Evolutionary conservation across 2,329 filamentous ascomycete genomes (phyloP).

Genomic region (Neoarthrinium moseri): DNA sequence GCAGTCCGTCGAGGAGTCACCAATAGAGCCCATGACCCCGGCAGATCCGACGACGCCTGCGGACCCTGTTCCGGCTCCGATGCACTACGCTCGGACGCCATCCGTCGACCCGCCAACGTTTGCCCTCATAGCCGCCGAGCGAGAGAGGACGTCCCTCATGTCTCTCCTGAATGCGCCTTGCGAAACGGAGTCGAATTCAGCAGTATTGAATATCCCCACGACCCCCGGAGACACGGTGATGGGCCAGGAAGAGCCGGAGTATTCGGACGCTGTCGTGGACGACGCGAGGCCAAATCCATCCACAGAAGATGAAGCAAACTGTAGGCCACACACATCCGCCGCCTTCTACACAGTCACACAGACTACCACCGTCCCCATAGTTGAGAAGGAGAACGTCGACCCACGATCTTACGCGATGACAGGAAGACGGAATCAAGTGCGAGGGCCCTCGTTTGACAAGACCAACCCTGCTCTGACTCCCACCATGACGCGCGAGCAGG

Average conservation of each 20-base stretch:
- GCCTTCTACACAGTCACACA: slow-evolving; percentile 47
- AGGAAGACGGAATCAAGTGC: slow-evolving; percentile 39
- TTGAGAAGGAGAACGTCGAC: slow-evolving; percentile 38
- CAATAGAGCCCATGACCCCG: slow-evolving; percentile 30
- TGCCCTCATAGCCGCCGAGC: slow-evolving; percentile 49
- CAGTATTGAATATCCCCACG: slow-evolving; percentile 39
- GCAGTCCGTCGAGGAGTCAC: slow-evolving; percentile 29
- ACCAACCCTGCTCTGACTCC: slow-evolving; percentile 60
- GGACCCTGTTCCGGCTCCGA: slow-evolving; percentile 15
- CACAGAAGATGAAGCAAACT: not conserved
- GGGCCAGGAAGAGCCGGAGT: too few species aligned
- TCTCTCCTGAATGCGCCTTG: slow-evolving; percentile 60
- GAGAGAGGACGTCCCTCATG: slow-evolving; percentile 57
- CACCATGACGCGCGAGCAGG: slow-evolving; percentile 71
- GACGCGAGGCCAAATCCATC: slow-evolving; percentile 2
- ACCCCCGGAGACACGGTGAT: slow-evolving; percentile 39
- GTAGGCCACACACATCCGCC: slow-evolving; percentile 42
- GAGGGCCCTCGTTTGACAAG: slow-evolving; percentile 47
- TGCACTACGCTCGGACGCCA: slow-evolving; percentile 55
- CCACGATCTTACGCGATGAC: slow-evolving; percentile 44
- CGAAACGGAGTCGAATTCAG: slow-evolving; percentile 32
- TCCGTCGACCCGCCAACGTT: slow-evolving; percentile 62
- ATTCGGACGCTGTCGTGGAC: not conserved
- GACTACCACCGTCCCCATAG: slow-evolving; percentile 52
- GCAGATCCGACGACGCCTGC: slow-evolving; percentile 32